Conservation (phyloP, 139 green algal genomes). For the Volvox africanus region DNA sequence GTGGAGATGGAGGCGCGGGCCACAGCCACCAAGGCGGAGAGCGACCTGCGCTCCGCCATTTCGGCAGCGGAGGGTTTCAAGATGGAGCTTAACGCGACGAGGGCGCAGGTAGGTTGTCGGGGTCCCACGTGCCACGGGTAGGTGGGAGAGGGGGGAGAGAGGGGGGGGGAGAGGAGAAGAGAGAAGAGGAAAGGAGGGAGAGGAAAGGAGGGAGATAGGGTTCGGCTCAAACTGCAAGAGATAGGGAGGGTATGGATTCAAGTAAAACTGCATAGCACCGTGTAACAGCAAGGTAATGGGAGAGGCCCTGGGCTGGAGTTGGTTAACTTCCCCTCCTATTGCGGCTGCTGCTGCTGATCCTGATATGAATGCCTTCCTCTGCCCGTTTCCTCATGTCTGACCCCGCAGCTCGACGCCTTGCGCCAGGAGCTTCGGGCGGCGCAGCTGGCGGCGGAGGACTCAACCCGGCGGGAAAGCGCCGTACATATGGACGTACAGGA, state of each 20-base stretch:
- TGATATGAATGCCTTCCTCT: too few relatives aligned
- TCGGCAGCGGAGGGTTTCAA: slow-evolving; percentile 29
- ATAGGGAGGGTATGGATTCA: too few relatives aligned
- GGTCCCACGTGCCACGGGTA: not conserved
- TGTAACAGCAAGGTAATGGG: too few relatives aligned
- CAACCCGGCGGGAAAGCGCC: slow-evolving; percentile 30
- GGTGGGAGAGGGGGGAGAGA: not conserved
- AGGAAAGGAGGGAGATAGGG: not conserved
- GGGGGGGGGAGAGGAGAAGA: not conserved
- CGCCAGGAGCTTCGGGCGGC: slow-evolving; percentile 20
- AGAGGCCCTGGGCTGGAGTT: too few relatives aligned
- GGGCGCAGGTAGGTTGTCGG: slow-evolving; percentile 6
- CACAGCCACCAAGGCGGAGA: slow-evolving; percentile 22
- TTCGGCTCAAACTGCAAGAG: too few relatives aligned
- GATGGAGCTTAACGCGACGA: slow-evolving; percentile 6
- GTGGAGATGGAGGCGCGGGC: slow-evolving; percentile 42
- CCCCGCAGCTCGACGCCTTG: not conserved
- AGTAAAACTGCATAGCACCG: too few relatives aligned
- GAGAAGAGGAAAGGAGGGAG: not conserved
- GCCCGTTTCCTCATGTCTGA: too few relatives aligned
- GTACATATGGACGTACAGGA: slow-evolving; percentile 32
- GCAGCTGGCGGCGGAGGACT: slow-evolving; percentile 42
- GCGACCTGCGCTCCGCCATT: slow-evolving; percentile 37
- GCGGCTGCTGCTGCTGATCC: too few relatives aligned
- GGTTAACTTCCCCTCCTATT: too few relatives aligned